phyloP scores from a whole-genome alignment of 2,329 filamentous ascomycete species.

The Teratosphaeria nubilosa region DNA sequence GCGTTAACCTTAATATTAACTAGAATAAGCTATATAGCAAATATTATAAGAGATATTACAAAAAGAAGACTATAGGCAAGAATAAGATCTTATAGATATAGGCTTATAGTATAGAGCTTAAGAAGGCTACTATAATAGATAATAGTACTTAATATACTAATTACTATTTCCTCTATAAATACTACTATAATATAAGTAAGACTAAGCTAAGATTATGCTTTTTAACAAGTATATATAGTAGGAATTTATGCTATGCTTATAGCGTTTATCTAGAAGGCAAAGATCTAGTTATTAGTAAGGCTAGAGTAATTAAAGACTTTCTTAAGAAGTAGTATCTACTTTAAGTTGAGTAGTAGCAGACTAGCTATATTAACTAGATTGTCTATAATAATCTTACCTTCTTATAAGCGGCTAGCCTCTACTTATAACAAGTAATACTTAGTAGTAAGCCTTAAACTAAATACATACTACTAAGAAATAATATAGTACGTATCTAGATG shows the following conservation, averaged over 20 bases:
- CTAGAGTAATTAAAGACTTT: background rate
- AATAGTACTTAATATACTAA: no score
- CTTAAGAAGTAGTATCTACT: background rate
- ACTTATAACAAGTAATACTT: constrained; percentile 1
- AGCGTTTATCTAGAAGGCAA: background rate
- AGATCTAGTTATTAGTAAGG: background rate
- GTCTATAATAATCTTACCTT: background rate
- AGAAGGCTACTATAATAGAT: no score
- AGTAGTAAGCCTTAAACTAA: background rate
- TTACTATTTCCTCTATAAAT: constrained; percentile 1
- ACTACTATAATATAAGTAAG: background rate
- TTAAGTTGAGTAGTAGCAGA: constrained; percentile 1
- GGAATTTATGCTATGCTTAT: background rate
- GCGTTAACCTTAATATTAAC: no score
- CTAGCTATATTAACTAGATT: constrained; percentile 1
- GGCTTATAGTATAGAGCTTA: background rate
- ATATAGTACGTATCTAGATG: constrained; percentile 1
- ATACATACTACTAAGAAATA: background rate
- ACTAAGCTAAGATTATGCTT: no score
- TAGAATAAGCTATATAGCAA: no score
- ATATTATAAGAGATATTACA: no score
- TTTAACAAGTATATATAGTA: background rate
- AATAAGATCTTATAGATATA: background rate
- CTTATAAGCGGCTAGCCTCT: background rate
- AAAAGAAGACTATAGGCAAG: background rate